Percentiles rank a stretch among this genome's conserved stretches.
Conservation (phyloP, 2,329 filamentous ascomycete genomes). For the Neofusicoccum kwambonambiense region DNA sequence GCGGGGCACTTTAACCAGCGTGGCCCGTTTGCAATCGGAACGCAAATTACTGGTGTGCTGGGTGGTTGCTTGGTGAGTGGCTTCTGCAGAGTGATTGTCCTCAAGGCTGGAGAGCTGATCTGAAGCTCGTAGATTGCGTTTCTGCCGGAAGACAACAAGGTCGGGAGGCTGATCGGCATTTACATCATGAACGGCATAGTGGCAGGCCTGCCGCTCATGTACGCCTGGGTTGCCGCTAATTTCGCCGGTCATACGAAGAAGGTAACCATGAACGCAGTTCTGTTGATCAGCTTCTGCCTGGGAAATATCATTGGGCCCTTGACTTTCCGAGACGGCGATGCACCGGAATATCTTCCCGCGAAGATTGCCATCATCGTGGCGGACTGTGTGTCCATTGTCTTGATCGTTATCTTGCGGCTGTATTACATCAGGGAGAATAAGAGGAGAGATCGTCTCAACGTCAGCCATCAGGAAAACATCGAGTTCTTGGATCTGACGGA, state of each 20-base stretch:
- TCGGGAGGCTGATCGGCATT: slow-evolving; percentile 23
- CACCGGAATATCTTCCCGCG: slow-evolving; percentile 35
- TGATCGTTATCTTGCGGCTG: slow-evolving; percentile 22
- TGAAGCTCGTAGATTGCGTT: slow-evolving; percentile 21
- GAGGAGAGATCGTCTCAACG: slow-evolving; percentile 23
- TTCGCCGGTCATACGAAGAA: slow-evolving; percentile 39
- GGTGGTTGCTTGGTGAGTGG: slow-evolving; percentile 12
- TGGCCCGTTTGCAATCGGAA: slow-evolving; percentile 23
- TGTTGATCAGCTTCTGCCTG: slow-evolving; percentile 41
- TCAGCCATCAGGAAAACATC: slow-evolving; percentile 24
- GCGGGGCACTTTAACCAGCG: slow-evolving; percentile 28
- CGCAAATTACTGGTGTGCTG: slow-evolving; percentile 18
- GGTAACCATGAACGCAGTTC: slow-evolving; percentile 35
- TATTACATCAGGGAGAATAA: slow-evolving; percentile 32
- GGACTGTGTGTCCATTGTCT: slow-evolving; percentile 34
- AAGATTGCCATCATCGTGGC: slow-evolving; percentile 44
- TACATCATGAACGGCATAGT: slow-evolving; percentile 26
- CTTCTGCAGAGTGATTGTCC: neutral
- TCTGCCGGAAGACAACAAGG: slow-evolving; percentile 20
- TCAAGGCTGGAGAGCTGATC: slow-evolving; percentile 18
- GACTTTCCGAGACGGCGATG: slow-evolving; percentile 30
- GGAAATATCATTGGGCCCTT: slow-evolving; percentile 44
- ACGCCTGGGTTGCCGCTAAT: slow-evolving; percentile 24
- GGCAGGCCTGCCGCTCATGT: slow-evolving; percentile 23
- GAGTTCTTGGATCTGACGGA: slow-evolving; percentile 22